Evolutionary conservation across 805 yeast genomes (phyloP).

Genomic region (Ogataea zsoltii): DNA sequence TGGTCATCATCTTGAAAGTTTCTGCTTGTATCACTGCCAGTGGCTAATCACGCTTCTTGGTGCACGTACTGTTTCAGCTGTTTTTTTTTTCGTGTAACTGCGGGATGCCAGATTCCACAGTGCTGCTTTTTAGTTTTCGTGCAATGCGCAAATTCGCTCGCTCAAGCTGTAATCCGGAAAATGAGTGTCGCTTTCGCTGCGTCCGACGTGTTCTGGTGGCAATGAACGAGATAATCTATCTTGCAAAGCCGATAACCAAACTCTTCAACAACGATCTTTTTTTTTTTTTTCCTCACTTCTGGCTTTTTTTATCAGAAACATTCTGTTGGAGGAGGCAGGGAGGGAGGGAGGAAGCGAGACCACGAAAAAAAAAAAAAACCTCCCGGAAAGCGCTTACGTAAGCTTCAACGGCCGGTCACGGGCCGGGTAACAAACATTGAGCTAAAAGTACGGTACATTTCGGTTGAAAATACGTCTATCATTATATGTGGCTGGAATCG

Average conservation of each 20-base stretch:
- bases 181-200: background rate
- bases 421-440: slow-evolving; percentile 2
- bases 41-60: no score
- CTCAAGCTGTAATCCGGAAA: no score
- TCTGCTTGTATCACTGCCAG: no score
- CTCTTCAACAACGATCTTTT: no score
- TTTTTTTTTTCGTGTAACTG: slow-evolving; percentile 5
- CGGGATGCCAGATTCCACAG: slow-evolving; percentile 7
- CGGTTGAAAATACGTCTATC: no score
- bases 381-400: no score
- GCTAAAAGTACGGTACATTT: background rate
- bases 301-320: slow-evolving; percentile 14
- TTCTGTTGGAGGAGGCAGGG: slow-evolving; percentile 12
- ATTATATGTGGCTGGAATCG: no score
- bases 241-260: background rate
- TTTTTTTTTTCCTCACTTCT: background rate
- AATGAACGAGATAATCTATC: no score
- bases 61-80: background rate
- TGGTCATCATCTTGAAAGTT: slow-evolving; percentile 46
- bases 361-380: background rate
- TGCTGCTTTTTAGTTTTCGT: background rate
- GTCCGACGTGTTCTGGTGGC: background rate
- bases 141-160: no score
- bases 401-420: no score
- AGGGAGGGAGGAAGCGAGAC: background rate